Conservation (phyloP, 2,329 filamentous ascomycete species). For the Thielaviopsis musarum region DNA sequence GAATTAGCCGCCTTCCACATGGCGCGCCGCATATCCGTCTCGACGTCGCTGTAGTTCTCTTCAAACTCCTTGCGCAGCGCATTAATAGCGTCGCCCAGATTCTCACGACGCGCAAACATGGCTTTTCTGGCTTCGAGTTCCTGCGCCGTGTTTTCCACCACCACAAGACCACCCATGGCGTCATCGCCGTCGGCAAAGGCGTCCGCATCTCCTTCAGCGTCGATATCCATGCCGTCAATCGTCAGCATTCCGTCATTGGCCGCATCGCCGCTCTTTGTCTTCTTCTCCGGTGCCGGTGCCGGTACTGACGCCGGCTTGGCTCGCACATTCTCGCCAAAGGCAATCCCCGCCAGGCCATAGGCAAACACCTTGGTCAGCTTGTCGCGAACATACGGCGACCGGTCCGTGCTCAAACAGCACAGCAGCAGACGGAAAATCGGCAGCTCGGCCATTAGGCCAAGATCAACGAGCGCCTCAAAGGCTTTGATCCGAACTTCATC, state of each 20-base stretch:
- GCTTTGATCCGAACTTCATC: conserved; percentile 49
- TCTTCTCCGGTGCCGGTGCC: not conserved
- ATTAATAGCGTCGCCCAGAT: conserved; percentile 38
- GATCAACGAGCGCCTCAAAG: conserved; percentile 45
- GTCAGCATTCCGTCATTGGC: conserved; percentile 10
- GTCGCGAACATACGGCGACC: conserved; percentile 45
- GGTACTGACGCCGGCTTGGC: not conserved
- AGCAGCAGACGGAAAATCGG: conserved; percentile 39
- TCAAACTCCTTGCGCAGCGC: conserved; percentile 28
- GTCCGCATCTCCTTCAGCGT: conserved; percentile 20
- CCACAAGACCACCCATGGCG: conserved; percentile 19
- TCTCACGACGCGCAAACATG: conserved; percentile 47
- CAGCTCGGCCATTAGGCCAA: conserved; percentile 41
- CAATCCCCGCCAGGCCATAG: conserved; percentile 43
- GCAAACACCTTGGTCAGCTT: conserved; percentile 42
- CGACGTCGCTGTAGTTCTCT: conserved; percentile 23
- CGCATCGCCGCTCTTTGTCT: not conserved
- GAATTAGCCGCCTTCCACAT: conserved; percentile 28
- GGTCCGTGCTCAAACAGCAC: conserved; percentile 41
- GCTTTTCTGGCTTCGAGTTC: conserved; percentile 42
- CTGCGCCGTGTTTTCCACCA: conserved; percentile 23
- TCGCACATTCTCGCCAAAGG: conserved; percentile 35
- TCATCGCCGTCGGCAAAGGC: conserved; percentile 14
- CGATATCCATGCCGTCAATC: conserved; percentile 14
- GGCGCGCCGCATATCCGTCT: conserved; percentile 24